These are phyloP conservation scores for Paracamarosporium sp. DNA, from an alignment of 2,329 filamentous ascomycete species.

Conservation along the genomic window DNA sequence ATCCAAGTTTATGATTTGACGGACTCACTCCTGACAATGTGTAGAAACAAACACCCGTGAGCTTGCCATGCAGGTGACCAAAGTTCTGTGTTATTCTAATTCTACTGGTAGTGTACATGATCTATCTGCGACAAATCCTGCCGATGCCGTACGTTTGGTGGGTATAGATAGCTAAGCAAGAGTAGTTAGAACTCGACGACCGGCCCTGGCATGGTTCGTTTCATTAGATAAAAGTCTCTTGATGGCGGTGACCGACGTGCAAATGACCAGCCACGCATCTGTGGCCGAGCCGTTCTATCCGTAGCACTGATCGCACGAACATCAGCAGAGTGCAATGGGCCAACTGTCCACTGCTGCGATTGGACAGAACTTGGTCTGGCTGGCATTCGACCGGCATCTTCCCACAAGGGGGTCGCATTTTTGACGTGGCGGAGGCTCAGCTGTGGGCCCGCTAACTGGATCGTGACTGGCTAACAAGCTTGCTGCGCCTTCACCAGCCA, in stretches of 20 bases:
- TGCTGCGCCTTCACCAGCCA: slow-evolving; percentile 8
- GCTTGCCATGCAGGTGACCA: background rate
- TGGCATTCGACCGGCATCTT: background rate
- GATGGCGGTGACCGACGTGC: background rate
- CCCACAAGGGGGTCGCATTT: background rate
- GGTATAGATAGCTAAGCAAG: background rate
- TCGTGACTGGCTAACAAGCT: background rate
- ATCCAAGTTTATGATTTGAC: too few relatives aligned
- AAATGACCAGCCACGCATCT: background rate
- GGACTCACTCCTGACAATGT: too few relatives aligned
- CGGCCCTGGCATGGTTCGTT: background rate
- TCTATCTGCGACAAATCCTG: background rate
- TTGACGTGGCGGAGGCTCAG: slow-evolving; percentile 2
- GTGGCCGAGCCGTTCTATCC: background rate
- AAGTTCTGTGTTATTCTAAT: background rate
- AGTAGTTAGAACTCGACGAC: background rate
- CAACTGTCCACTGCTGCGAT: background rate
- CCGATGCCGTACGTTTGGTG: background rate
- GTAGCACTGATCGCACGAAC: slow-evolving; percentile 2
- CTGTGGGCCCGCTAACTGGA: background rate
- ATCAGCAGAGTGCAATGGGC: background rate
- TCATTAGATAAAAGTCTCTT: background rate
- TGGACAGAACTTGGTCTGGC: background rate
- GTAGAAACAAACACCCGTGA: too few relatives aligned
- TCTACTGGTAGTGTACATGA: background rate